phyloP scores from a whole-genome alignment of 257 asterid species.

The Eustoma russellianum region DNA sequence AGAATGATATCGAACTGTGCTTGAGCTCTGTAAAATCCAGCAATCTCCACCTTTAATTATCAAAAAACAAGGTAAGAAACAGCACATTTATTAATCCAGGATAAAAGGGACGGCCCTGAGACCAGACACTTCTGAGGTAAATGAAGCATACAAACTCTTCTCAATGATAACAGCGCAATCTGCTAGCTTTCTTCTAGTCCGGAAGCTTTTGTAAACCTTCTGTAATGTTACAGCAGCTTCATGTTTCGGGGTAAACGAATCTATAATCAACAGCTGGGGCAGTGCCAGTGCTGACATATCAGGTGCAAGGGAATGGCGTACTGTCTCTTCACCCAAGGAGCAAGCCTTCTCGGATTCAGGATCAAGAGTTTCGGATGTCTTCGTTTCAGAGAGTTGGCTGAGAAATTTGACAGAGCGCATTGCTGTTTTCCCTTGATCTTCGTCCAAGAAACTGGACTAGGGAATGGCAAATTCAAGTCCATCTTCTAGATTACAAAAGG shows the following conservation, averaged over 20 bases:
- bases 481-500: conserved; percentile 38
- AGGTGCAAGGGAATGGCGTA: not conserved
- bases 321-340: conserved; percentile 9
- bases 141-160: conserved; percentile 35
- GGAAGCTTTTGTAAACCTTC: conserved; percentile 66
- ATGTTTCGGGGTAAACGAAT: conserved; percentile 50
- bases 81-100: not conserved
- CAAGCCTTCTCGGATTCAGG: conserved; percentile 21
- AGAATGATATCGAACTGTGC: conserved; percentile 87
- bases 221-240: conserved; percentile 85
- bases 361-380: conserved; percentile 22
- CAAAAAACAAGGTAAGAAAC: not conserved
- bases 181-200: conserved; percentile 49
- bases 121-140: not conserved
- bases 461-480: conserved; percentile 42
- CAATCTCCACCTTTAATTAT: conserved; percentile 52
- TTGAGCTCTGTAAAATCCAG: conserved; percentile 84
- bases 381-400: conserved; percentile 24
- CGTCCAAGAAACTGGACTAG: conserved; percentile 29
- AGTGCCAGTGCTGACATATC: conserved; percentile 1
- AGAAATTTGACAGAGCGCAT: conserved; percentile 29
- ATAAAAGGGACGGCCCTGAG: not conserved
- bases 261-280: conserved; percentile 22
- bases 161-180: conserved; percentile 65
- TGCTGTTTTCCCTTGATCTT: conserved; percentile 20